A percentile compares a stretch with the other conserved stretches of the same genome.
Evolutionary conservation across 208 protist genomes (phyloP).

Genomic region (Angomonas ambiguus): DNA sequence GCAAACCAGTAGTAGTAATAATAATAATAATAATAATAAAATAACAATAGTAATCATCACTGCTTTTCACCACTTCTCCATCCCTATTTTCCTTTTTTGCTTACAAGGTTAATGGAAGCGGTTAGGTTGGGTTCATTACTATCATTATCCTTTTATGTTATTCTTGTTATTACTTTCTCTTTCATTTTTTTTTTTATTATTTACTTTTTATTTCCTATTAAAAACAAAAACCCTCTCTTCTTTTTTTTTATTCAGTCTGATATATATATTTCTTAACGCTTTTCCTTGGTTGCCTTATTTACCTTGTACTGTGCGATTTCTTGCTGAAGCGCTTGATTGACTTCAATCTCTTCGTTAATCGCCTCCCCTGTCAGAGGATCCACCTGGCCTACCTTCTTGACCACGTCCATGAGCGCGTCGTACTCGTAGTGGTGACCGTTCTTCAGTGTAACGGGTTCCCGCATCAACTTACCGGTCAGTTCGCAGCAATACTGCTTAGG

Average conservation of each 20-base stretch:
- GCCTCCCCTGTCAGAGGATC: slow-evolving; percentile 75
- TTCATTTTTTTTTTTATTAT: background rate
- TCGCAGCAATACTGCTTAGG: slow-evolving; percentile 71
- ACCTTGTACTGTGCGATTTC: slow-evolving; percentile 80
- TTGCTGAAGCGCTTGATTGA: slow-evolving; percentile 71
- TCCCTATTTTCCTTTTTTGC: background rate
- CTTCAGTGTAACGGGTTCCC: slow-evolving; percentile 74
- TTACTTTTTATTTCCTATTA: slow-evolving; percentile 1
- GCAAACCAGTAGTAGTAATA: no score
- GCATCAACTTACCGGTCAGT: slow-evolving; percentile 86
- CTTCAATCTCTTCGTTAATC: slow-evolving; percentile 53
- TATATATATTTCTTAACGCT: slow-evolving; percentile 7
- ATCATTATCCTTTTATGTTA: slow-evolving; percentile 4
- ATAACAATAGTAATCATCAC: no score
- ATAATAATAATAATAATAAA: no score
- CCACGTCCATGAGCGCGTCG: slow-evolving; percentile 67
- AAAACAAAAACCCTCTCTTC: background rate
- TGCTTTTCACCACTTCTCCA: background rate
- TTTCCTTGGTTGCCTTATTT: slow-evolving; percentile 34
- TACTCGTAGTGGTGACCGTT: slow-evolving; percentile 80
- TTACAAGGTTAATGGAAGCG: no score
- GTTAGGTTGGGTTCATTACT: no score
- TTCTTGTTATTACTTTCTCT: slow-evolving; percentile 6
- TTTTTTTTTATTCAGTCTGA: background rate
- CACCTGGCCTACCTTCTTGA: slow-evolving; percentile 80